Base-by-base conservation (phyloP, 768 basidiomycete species). In the Rubroboletus satanas region DNA sequence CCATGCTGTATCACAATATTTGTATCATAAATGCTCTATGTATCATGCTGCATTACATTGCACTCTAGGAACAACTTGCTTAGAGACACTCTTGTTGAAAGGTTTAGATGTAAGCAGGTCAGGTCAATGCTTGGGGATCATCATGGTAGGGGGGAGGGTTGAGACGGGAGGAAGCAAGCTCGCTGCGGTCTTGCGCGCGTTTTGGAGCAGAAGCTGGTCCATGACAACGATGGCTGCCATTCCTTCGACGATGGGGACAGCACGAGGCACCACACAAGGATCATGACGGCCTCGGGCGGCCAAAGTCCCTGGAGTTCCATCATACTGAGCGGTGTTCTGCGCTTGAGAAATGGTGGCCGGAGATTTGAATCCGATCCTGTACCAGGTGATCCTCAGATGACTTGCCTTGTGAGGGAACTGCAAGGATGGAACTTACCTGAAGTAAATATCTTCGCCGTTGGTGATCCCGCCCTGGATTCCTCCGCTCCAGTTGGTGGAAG, bases 401-500 rank as follows among this genome's bases (percentile, higher is more conserved):
- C 45, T 26, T 23, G 31, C 17, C 43, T 35, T 43, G 38, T 38
- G 39, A 36, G 32, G 44, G 11, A 49, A 49, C 17, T 4, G 23
- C 23, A 42, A 47, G 33, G 44, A 37, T 26, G 5, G 10, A 66
- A 66, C 82, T 60, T 64, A 88, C 93, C 93, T 82, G 80, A 99
- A 99, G 79, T 98, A 99, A 64, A 99, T 88, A 66, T 92, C 85
- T 77, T 99, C 94, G 36, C 93, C 93, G 68, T 99, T 99, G 43
- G 93, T 88, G 69, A 99, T 98, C 28, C 97, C 97, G 38, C 97
- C 97, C 74, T 99, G 97, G 52, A 98, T 79, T 48, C 97, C 97
- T 44, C 97, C 97, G 66, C 91, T 94, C 92, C 93, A 91, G 76
- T 99, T 99, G 43, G 93, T 91, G 54, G 73, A 66, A 10, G 97